Evolutionary conservation across 768 basidiomycete genomes (phyloP), one percentile per base, ranked within the genome.

Genomic region (Collybiopsis luxurians): DNA sequence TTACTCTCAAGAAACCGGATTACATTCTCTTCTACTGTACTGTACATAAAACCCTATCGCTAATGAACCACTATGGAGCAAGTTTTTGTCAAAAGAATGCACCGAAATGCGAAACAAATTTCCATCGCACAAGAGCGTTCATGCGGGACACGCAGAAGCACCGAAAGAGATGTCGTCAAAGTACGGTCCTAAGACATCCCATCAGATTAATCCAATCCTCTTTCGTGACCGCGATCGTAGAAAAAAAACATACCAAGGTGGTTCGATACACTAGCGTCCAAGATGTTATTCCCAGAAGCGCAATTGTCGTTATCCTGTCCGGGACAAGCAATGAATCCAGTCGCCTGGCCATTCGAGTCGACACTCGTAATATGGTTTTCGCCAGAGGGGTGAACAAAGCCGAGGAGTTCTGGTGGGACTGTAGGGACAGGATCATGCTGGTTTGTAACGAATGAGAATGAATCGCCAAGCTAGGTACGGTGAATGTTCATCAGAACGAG

Each of bases 321-420:
- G 1, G 65, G 67, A 59, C 75, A 77, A 0, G 59, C 53, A 13
- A 73, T 62, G 13, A 73, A 64, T 31, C 65, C 62, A 7, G 64
- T 66, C 2, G 64, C 62, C n/a, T 67, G 57, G 23, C 68, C 69
- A 36, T 60, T 65, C 2, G 57, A 63, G 51, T 67, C 63, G 2
- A 71, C 71, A n/a, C 63, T 55, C 11, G 68, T 67, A 59, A 79
- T 76, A 59, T 79, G 77, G 2, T 75, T 64, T 58, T 80, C 79
- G 11, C 74, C 72, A 13, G 61, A 59, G 1, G 73, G 68, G 49
- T 78, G 78, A 36, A 67, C 66, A 66, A 71, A 79, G 10, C 64
- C 69, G 4, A 78, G 50, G 54, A 69, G 61, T 17, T 64, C 65
- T 2, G 73, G 73, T 2, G 76, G 75, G 19, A 78, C 63, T 36